Base-by-base conservation (phyloP, 179 eudicot species). In the Nepenthes alata region DNA sequence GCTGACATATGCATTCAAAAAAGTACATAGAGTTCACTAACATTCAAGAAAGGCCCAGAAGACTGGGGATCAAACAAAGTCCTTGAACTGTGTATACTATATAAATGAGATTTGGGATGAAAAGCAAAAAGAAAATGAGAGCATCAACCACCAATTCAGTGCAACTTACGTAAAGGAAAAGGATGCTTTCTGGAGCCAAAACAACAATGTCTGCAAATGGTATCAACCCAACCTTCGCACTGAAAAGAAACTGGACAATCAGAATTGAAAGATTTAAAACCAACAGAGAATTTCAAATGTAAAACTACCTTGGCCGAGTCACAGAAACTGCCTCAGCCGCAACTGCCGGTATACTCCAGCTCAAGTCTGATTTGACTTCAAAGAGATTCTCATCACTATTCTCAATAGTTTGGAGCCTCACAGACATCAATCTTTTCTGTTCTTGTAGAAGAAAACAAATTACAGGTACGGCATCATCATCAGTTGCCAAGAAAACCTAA, bases 401-500 rank as follows among this genome's bases (percentile, higher is more conserved):
- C 62, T 85, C 91, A 66, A 83, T 80, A 51, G 67, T 80, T 60
- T 87, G 89, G 62, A 94, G 91, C 81, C 89, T 81, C 67, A 90
- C 70, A 2, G 81, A 74, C 48, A 83, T 74, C 64, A 94, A 69
- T 69, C 74, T 85, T 70, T 80, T 94, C 74, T 85, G 99, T 58
- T 94, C 99, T 81, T 78, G 91, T 59, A 90, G 82, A 76, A 94
- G 91, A 69, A 90, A 85, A 76, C 97, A 94, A 59, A 90, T 70
- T 39, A 90, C 58, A 34, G 94, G 97, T 50, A 79, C 67, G 47
- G 82, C 81, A 71, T 85, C 95, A 75, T 82, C 83, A 69, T 94
- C 95, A 2, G 88, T 78, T 3, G 96, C 95, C 71, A 90, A 61
- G 76, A 94, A 90, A 39, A 94, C 96, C 99, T 94, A 77, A 54